A percentile compares a stretch with the other conserved stretches of the same genome.
phyloP scores from a whole-genome alignment of 495 filamentous ascomycete species.

The Lichina pygmaea region DNA sequence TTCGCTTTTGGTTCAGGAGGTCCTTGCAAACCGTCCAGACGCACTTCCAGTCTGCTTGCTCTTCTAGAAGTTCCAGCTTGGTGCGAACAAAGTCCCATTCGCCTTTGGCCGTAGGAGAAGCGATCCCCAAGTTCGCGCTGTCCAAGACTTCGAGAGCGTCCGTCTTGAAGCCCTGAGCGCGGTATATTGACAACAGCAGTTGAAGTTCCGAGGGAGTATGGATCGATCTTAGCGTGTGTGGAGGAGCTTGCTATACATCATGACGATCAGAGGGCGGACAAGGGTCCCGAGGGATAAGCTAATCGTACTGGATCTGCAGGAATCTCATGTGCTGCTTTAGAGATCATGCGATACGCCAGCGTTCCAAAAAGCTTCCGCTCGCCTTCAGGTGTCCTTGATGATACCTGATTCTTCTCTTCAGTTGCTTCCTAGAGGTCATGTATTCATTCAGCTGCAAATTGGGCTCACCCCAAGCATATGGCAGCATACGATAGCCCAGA shows the following conservation, averaged over 20 bases:
- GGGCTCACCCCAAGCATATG: slow-evolving; percentile 14
- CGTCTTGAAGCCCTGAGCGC: slow-evolving; percentile 16
- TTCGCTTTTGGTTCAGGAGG: slow-evolving; percentile 8
- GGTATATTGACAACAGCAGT: slow-evolving; percentile 24
- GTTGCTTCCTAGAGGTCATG: too few relatives aligned
- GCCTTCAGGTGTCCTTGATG: slow-evolving; percentile 8
- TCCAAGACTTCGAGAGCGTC: slow-evolving; percentile 24
- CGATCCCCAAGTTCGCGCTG: slow-evolving; percentile 21
- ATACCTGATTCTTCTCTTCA: too few relatives aligned
- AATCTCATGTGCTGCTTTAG: slow-evolving; percentile 25
- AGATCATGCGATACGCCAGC: slow-evolving; percentile 30
- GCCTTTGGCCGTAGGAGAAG: slow-evolving; percentile 22
- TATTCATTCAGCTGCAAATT: background rate
- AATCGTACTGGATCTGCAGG: slow-evolving; percentile 12
- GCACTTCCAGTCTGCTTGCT: slow-evolving; percentile 19
- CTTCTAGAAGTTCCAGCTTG: slow-evolving; percentile 19
- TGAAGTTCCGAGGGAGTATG: slow-evolving; percentile 26
- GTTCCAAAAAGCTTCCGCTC: slow-evolving; percentile 28
- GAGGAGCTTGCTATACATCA: slow-evolving; percentile 13
- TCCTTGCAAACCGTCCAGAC: slow-evolving; percentile 17
- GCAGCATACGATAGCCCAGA: slow-evolving; percentile 26
- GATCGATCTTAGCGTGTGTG: slow-evolving; percentile 22
- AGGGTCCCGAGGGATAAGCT: background rate
- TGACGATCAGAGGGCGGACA: background rate
- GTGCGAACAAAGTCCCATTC: slow-evolving; percentile 22